Evolutionary conservation across 306 rosid species (phyloP), one percentile per base, ranked within the genome.

Genomic region (Sicyos baderoa): DNA sequence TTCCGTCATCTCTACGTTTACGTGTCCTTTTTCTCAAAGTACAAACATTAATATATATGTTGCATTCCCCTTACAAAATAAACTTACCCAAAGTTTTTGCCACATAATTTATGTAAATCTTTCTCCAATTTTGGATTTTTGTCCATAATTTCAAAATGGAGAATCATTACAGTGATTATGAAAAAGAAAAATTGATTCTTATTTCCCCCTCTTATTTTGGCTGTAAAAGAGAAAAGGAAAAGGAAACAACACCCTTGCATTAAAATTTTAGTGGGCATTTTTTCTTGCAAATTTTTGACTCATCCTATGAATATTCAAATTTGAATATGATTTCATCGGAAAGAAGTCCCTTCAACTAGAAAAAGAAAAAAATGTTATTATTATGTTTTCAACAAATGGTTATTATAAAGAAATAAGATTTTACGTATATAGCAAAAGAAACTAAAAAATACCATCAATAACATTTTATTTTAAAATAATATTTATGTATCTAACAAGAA

Each of bases 1-100:
- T 87, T 86, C 81, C 91, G 90, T 90, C 91, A 86, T 80, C 81
- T 71, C 85, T 58, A 87, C 88, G 95, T 81, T 74, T 84, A 79
- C 81, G 52, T 84, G 89, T 82, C 87, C 81, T 78, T 68, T 78
- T 68, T 23, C 69, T 59, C 22, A 44, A 64, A 64, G 70, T 5
- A 19, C 18, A 3, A n/a, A 64, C 37, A 40, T 42, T 19, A 64
- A 64, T 44, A 44, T 19, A 64, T 44, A 44, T 19, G 70, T 52
- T 40, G 53, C 19, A 51, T 51, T 51, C 5, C 2, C 10, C n/a
- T 51, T 16, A 44, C 48, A 44, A 9, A 44, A 25, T 8, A 51
- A 51, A 51, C 54, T 5, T 44, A 49, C 2, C 14, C 54, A 0
- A 5, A 51, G 54, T 52, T 23, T 52, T 52, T 2, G 19, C 17